These are phyloP conservation scores for Sporisorium exsertum DNA, from an alignment of 1,284 basidiomycete genomes.

Conservation along the genomic window DNA sequence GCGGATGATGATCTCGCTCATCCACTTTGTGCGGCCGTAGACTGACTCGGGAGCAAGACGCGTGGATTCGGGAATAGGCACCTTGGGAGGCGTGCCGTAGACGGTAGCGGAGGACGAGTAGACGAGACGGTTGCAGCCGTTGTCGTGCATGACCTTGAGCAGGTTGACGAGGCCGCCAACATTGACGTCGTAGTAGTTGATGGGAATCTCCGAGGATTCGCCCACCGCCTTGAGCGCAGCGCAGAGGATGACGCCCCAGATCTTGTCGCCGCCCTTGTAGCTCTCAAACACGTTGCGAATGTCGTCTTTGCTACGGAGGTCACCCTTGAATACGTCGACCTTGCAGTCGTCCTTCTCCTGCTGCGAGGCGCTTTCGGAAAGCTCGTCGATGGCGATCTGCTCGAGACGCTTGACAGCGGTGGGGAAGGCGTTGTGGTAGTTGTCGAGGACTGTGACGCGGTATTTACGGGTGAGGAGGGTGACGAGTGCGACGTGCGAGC, in stretches of 20 bases:
- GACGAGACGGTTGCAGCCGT: constrained; percentile 85
- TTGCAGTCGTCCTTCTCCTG: constrained; percentile 78
- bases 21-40: constrained; percentile 95
- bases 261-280: constrained; percentile 69
- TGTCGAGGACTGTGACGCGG: constrained; percentile 75
- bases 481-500: constrained; percentile 88
- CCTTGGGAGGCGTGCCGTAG: constrained; percentile 90
- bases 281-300: constrained; percentile 59
- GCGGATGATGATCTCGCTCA: constrained; percentile 90
- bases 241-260: constrained; percentile 96
- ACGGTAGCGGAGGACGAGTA: constrained; percentile 99
- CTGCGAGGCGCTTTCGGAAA: constrained; percentile 77
- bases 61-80: constrained; percentile 94
- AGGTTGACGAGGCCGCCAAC: constrained; percentile 65
- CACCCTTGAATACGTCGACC: constrained; percentile 74
- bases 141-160: constrained; percentile 78
- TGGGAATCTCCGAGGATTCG: constrained; percentile 92
- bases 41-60: constrained; percentile 89
- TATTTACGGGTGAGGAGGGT: constrained; percentile 87
- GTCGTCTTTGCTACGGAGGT: constrained; percentile 59
- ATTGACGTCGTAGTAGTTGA: constrained; percentile 73
- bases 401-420: constrained; percentile 79
- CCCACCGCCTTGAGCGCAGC: constrained; percentile 98
- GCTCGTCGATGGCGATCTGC: constrained; percentile 79
- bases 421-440: constrained; percentile 86